These are phyloP conservation scores for Dactylellina sp. DNA, from an alignment of 2,329 filamentous ascomycete species.

Conservation along the genomic window DNA sequence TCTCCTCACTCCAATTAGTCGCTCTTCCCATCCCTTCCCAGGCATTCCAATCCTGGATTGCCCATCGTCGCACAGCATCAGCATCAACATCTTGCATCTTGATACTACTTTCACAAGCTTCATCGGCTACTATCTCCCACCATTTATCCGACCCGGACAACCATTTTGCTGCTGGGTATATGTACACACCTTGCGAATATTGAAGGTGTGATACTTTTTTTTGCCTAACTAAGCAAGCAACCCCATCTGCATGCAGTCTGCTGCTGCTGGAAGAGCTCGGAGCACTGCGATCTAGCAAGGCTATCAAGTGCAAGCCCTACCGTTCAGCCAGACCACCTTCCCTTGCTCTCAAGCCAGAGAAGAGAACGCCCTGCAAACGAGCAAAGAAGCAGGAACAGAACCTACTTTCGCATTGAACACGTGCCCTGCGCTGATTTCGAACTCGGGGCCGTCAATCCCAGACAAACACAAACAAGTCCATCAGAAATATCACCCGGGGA, in stretches of 20 bases:
- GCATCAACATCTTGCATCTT: conserved; percentile 43
- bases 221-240: conserved; percentile 29
- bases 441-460: conserved; percentile 11
- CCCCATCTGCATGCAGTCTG: conserved; percentile 45
- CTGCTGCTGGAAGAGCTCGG: conserved; percentile 52
- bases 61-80: conserved; percentile 50
- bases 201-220: conserved; percentile 48
- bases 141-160: conserved; percentile 32
- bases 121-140: conserved; percentile 18
- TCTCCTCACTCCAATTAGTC: conserved; percentile 8
- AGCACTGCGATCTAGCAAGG: conserved; percentile 51
- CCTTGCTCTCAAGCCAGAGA: conserved; percentile 15
- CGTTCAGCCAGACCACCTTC: conserved; percentile 26
- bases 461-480: conserved; percentile 16
- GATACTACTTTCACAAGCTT: conserved; percentile 26
- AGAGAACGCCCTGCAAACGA: conserved; percentile 24
- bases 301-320: conserved; percentile 32
- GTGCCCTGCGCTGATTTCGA: conserved; percentile 41
- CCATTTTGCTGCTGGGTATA: conserved; percentile 11
- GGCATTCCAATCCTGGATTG: neutral
- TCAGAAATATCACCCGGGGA: neutral
- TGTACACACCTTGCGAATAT: conserved; percentile 41
- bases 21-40: conserved; percentile 2
- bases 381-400: conserved; percentile 55
- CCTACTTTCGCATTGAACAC: conserved; percentile 54